These are phyloP conservation scores for Tilletia indica DNA, from an alignment of 1,284 basidiomycete genomes.

Conservation along the genomic window DNA sequence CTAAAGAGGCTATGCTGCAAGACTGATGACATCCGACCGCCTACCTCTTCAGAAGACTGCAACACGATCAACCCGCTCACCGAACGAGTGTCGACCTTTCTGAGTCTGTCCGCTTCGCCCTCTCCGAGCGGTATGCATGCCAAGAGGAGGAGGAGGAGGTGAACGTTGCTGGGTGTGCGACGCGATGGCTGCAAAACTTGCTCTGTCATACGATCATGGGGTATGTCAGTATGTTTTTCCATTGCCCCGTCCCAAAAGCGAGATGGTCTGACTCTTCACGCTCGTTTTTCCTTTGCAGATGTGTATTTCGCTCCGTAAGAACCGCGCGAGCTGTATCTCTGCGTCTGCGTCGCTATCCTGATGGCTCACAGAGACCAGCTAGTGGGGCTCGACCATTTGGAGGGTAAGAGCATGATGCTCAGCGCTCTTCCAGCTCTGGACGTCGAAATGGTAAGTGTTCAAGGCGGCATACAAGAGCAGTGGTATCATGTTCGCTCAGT, in stretches of 20 bases:
- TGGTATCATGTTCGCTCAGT: no score
- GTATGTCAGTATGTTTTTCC: constrained; percentile 26
- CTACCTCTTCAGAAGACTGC: constrained; percentile 39
- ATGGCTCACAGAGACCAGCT: constrained; percentile 54
- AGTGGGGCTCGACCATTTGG: constrained; percentile 54
- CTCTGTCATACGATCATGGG: constrained; percentile 54
- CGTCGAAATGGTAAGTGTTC: constrained; percentile 49
- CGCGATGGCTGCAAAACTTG: constrained; percentile 52
- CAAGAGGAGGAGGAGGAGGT: constrained; percentile 57
- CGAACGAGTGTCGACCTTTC: constrained; percentile 48
- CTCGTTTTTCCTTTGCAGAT: constrained; percentile 24
- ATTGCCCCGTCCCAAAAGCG: background rate
- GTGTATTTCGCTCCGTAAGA: constrained; percentile 54
- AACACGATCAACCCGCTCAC: constrained; percentile 40
- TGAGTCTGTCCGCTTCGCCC: constrained; percentile 51
- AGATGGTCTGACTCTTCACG: background rate
- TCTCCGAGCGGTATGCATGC: constrained; percentile 54
- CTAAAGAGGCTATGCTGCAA: no score
- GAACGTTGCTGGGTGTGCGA: constrained; percentile 49
- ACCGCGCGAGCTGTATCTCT: constrained; percentile 54
- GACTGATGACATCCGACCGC: no score
- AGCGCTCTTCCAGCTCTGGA: constrained; percentile 52
- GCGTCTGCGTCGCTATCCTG: constrained; percentile 56
- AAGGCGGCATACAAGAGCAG: no score
- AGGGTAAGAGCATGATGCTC: constrained; percentile 55